phyloP scores from a whole-genome alignment of 768 basidiomycete species.

The Clitopilus hobsonii region DNA sequence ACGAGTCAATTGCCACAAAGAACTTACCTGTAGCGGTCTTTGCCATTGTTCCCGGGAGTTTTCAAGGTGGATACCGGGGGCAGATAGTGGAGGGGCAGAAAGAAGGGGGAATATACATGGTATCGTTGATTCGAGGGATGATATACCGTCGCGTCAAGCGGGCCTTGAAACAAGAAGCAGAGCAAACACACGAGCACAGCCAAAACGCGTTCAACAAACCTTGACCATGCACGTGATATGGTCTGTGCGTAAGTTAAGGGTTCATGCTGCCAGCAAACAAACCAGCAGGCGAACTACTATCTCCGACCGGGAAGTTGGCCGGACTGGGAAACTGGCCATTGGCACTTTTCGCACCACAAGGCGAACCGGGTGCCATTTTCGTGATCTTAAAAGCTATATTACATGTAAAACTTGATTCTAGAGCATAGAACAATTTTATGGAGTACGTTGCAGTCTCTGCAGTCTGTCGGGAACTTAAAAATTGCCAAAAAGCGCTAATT shows the following conservation, averaged over 20 bases:
- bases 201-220: background rate
- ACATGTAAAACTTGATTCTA: too few relatives aligned
- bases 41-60: conserved; percentile 33
- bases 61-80: conserved; percentile 6
- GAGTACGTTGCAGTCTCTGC: too few relatives aligned
- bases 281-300: too few relatives aligned
- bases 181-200: background rate
- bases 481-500: too few relatives aligned
- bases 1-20: background rate
- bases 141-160: conserved; percentile 16
- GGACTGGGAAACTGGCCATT: too few relatives aligned
- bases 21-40: conserved; percentile 44
- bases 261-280: background rate
- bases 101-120: conserved; percentile 9
- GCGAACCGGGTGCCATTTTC: too few relatives aligned
- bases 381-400: too few relatives aligned
- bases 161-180: conserved; percentile 8
- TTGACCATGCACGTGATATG: conserved; percentile 15
- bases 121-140: conserved; percentile 7
- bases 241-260: conserved; percentile 14
- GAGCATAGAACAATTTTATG: too few relatives aligned
- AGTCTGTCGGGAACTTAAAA: too few relatives aligned
- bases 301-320: too few relatives aligned
- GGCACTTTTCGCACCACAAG: too few relatives aligned
- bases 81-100: conserved; percentile 11